These are phyloP conservation scores for Sporothrix pseudoabietina DNA, from an alignment of 2,329 filamentous ascomycete species.

Conservation along the genomic window DNA sequence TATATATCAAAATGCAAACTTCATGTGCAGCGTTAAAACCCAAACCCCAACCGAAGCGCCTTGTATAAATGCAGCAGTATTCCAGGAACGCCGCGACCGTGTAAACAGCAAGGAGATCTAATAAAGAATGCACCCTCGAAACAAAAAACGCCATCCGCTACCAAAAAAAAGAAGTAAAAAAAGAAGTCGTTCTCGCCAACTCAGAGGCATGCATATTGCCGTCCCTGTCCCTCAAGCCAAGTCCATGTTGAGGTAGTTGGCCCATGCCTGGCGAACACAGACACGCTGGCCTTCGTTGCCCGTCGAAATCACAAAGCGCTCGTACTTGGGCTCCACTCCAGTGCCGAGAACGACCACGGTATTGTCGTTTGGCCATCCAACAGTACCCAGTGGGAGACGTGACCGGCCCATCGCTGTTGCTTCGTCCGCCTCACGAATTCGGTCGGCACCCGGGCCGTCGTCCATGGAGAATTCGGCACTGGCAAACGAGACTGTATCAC, in stretches of 20 bases:
- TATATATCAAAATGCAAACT: background rate
- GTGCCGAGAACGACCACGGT: slow-evolving; percentile 77
- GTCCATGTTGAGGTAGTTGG: slow-evolving; percentile 62
- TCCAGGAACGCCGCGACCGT: slow-evolving; percentile 3
- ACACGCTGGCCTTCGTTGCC: slow-evolving; percentile 67
- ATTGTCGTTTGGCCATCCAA: slow-evolving; percentile 80
- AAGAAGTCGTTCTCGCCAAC: no score
- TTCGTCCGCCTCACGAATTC: slow-evolving; percentile 42
- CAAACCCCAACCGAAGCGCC: background rate
- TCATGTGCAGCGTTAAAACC: background rate
- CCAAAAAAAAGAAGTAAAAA: background rate
- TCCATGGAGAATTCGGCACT: slow-evolving; percentile 81
- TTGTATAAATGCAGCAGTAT: slow-evolving; percentile 5
- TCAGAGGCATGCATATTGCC: background rate
- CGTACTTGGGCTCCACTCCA: slow-evolving; percentile 80
- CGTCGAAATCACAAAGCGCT: slow-evolving; percentile 76
- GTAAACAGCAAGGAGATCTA: background rate
- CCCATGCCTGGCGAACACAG: slow-evolving; percentile 77
- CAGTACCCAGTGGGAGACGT: slow-evolving; percentile 74
- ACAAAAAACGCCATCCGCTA: background rate
- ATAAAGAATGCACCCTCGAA: background rate
- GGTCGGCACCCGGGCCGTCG: slow-evolving; percentile 51
- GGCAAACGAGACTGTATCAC: slow-evolving; percentile 84
- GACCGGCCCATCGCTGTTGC: slow-evolving; percentile 53
- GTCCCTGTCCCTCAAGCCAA: background rate